Conservation (phyloP, 78 protist species). For the Dictyostelium firmibasis region DNA sequence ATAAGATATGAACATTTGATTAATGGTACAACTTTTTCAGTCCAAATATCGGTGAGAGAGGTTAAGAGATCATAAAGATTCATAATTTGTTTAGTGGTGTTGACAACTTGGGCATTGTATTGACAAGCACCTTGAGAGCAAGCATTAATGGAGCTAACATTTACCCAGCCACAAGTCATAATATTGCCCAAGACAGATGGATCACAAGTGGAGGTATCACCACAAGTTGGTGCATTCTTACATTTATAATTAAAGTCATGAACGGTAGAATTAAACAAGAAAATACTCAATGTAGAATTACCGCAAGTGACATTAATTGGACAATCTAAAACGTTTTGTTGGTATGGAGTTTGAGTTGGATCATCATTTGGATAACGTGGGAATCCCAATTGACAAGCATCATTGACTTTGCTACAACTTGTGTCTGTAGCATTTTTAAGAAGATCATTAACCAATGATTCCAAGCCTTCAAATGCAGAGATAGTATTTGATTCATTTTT, state of each 20-base stretch:
- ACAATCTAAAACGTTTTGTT: background rate
- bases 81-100: background rate
- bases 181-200: background rate
- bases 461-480: constrained; percentile 1
- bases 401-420: background rate
- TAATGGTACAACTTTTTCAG: background rate
- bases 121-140: background rate
- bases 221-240: background rate
- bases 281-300: background rate
- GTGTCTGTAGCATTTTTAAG: background rate
- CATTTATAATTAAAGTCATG: background rate
- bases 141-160: background rate
- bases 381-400: background rate
- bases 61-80: background rate
- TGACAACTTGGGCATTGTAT: background rate
- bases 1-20: constrained; percentile 11
- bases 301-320: background rate
- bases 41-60: background rate
- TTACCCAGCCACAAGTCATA: background rate
- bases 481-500: background rate
- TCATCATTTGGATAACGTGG: constrained; percentile 20
- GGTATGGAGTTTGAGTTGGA: background rate
- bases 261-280: background rate
- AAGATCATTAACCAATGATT: background rate
- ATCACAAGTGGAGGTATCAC: background rate